phyloP scores from a whole-genome alignment of 192 early-diverging fungal genomes.

The Chytriomyces sp. region DNA sequence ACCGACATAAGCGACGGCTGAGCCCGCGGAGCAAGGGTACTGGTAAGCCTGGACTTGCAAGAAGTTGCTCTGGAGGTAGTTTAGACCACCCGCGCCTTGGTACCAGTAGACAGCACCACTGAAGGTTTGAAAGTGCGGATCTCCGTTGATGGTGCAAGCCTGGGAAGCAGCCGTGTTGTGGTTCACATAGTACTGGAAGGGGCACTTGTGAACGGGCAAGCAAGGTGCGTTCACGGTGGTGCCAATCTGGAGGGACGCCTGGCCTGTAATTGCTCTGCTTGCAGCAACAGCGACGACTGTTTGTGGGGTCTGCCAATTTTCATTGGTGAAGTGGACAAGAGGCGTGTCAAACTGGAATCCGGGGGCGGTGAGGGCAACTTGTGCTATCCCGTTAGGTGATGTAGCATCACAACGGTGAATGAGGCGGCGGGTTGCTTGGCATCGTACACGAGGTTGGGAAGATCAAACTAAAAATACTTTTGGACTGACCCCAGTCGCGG shows the following conservation, averaged over 20 bases:
- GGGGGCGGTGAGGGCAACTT: not conserved
- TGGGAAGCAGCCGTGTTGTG: not conserved
- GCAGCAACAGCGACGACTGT: not conserved
- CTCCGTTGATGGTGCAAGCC: not conserved
- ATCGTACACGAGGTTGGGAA: not conserved
- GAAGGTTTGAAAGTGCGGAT: slow-evolving; percentile 3
- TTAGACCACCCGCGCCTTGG: slow-evolving; percentile 5
- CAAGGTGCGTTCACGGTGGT: not conserved
- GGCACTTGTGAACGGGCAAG: not conserved
- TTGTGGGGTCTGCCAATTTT: not conserved
- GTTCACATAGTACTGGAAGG: not conserved
- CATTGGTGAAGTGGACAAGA: not conserved
- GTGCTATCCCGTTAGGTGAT: not conserved
- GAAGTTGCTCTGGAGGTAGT: slow-evolving; percentile 1
- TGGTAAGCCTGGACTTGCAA: slow-evolving; percentile 7
- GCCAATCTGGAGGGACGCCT: not conserved
- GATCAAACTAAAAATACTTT: not conserved
- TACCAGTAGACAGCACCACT: not conserved
- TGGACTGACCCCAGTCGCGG: no score
- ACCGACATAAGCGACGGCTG: not conserved
- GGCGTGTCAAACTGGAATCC: not conserved
- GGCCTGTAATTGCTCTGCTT: not conserved
- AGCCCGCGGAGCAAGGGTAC: not conserved
- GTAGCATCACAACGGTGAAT: not conserved
- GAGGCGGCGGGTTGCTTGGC: not conserved